These are phyloP conservation scores for Xylariaceae sp. DNA, from an alignment of 2,329 filamentous ascomycete genomes.

Conservation along the genomic window DNA sequence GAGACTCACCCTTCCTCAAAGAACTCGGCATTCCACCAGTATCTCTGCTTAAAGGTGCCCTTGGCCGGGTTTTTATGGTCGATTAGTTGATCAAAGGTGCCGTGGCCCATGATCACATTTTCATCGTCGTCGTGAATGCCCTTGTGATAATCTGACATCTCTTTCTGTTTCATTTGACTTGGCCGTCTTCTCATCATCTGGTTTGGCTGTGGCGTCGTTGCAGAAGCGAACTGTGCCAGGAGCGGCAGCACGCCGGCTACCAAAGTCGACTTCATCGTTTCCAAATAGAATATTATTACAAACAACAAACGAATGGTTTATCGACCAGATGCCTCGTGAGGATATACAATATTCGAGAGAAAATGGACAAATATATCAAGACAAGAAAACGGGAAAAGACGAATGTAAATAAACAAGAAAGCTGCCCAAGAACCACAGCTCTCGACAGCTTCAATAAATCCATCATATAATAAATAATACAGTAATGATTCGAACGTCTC, in stretches of 20 bases:
- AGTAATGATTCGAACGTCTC: no score
- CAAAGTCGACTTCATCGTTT: conserved; percentile 8
- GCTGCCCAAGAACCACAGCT: no score
- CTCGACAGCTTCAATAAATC: no score
- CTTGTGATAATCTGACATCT: conserved; percentile 1
- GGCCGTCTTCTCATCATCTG: conserved; percentile 4
- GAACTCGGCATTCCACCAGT: conserved; percentile 21
- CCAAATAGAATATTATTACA: neutral
- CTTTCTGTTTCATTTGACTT: conserved; percentile 8
- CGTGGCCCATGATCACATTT: conserved; percentile 10
- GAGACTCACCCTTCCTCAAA: conserved; percentile 19
- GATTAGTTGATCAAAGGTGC: conserved; percentile 15
- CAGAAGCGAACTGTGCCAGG: conserved; percentile 8
- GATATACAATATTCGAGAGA: no score
- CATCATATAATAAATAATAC: no score
- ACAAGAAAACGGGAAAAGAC: no score
- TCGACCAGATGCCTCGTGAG: no score
- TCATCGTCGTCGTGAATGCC: neutral
- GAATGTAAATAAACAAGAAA: no score
- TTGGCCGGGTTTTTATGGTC: conserved; percentile 11
- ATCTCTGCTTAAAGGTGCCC: conserved; percentile 19
- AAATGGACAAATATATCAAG: no score
- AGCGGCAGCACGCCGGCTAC: conserved; percentile 7
- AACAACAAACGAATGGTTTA: neutral
- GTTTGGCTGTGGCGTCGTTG: neutral